Conservation (phyloP, 2,329 filamentous ascomycete genomes). For the Setomelanomma holmii region DNA sequence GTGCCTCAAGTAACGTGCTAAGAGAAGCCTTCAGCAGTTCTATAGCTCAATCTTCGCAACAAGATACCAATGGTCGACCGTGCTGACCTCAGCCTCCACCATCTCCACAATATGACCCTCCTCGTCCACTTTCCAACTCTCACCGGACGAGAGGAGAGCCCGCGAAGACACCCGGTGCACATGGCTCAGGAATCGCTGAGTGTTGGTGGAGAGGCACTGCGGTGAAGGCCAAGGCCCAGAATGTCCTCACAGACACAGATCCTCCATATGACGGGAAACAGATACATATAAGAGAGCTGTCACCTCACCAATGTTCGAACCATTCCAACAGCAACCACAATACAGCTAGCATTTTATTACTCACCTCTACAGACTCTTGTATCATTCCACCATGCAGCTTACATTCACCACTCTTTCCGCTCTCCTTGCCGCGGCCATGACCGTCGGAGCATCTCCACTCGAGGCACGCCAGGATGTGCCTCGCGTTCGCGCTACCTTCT, state of each 20-base stretch:
- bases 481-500: constrained; percentile 17
- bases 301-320: neutral
- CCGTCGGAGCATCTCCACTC: constrained; percentile 8
- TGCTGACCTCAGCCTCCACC: neutral
- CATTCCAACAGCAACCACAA: neutral
- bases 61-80: neutral
- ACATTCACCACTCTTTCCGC: constrained; percentile 2
- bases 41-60: neutral
- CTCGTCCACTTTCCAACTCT: neutral
- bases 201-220: neutral
- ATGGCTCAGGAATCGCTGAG: neutral
- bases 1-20: neutral
- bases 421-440: constrained; percentile 6
- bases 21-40: neutral
- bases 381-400: constrained; percentile 7
- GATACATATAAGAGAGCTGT: neutral
- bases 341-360: neutral
- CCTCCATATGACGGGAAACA: neutral
- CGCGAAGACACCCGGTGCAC: neutral
- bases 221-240: no score
- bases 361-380: neutral
- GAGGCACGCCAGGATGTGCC: constrained; percentile 7
- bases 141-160: neutral
- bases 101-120: neutral
- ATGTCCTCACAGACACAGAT: neutral